phyloP scores from a whole-genome alignment of 306 rosid species.

The Neltuma alba region DNA sequence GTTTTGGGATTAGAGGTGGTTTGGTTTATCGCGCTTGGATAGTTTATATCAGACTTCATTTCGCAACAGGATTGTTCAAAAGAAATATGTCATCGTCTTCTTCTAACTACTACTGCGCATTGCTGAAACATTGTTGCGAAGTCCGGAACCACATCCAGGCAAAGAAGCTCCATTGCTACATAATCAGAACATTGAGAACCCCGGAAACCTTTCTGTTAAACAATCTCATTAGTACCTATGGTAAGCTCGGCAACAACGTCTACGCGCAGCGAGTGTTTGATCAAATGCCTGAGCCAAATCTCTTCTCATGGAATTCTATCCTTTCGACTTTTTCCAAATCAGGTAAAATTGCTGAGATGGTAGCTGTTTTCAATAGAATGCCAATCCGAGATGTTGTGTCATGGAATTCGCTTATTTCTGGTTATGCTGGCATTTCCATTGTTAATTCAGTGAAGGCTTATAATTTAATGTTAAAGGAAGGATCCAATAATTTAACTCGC shows the following conservation, averaged over 20 bases:
- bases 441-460: slow-evolving; percentile 63
- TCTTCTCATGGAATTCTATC: slow-evolving; percentile 75
- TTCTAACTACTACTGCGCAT: slow-evolving; percentile 63
- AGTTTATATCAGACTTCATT: slow-evolving; percentile 5
- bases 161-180: slow-evolving; percentile 70
- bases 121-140: slow-evolving; percentile 67
- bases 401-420: slow-evolving; percentile 75
- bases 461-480: slow-evolving; percentile 60
- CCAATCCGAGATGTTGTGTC: slow-evolving; percentile 67
- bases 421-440: slow-evolving; percentile 53
- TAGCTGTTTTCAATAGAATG: slow-evolving; percentile 54
- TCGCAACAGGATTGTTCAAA: slow-evolving; percentile 31
- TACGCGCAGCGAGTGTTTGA: slow-evolving; percentile 75
- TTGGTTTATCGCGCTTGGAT: neutral
- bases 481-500: slow-evolving; percentile 50
- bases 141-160: slow-evolving; percentile 42
- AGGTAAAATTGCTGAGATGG: slow-evolving; percentile 59
- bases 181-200: slow-evolving; percentile 48
- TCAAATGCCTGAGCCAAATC: slow-evolving; percentile 58
- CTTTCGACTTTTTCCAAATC: slow-evolving; percentile 65
- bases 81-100: slow-evolving; percentile 50
- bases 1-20: neutral
- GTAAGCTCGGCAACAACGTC: slow-evolving; percentile 45
- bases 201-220: slow-evolving; percentile 75
- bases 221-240: slow-evolving; percentile 58